Conservation (phyloP, 2,329 filamentous ascomycete species). For the Penicillium aurantiogriseum region DNA sequence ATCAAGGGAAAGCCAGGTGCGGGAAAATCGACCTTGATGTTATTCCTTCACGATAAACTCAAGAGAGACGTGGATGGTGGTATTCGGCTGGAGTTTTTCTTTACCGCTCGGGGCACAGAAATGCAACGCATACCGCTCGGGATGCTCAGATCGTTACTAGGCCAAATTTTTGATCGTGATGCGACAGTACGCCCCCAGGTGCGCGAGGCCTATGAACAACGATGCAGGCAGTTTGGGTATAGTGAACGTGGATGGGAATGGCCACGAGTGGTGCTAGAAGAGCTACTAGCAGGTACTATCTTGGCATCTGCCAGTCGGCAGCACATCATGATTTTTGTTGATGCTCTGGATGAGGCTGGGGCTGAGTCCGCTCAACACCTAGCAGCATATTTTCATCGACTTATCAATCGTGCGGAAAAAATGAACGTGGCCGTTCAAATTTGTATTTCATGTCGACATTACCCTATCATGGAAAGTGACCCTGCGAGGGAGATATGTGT, state of each 20-base stretch:
- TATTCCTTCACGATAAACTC: slow-evolving; percentile 13
- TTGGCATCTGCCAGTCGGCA: neutral
- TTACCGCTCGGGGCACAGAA: slow-evolving; percentile 14
- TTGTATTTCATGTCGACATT: slow-evolving; percentile 20
- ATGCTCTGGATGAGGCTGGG: slow-evolving; percentile 15
- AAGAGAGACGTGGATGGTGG: neutral
- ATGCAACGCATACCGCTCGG: slow-evolving; percentile 15
- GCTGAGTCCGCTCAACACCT: slow-evolving; percentile 5
- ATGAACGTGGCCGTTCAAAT: neutral
- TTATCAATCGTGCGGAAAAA: neutral
- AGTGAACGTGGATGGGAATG: slow-evolving; percentile 1
- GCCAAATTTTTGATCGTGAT: slow-evolving; percentile 11
- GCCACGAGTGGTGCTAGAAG: neutral
- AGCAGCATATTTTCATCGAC: slow-evolving; percentile 4
- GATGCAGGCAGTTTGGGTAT: slow-evolving; percentile 5
- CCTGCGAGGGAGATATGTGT: neutral
- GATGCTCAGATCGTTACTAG: slow-evolving; percentile 18
- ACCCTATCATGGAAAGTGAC: slow-evolving; percentile 8
- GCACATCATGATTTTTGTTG: slow-evolving; percentile 8
- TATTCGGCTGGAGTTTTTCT: slow-evolving; percentile 19
- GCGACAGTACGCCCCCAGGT: neutral
- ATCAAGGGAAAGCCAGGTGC: slow-evolving; percentile 26
- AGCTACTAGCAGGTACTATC: neutral
- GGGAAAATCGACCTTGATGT: slow-evolving; percentile 24
- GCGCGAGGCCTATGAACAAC: neutral